These are phyloP conservation scores for Debaryomyces maramus DNA, from an alignment of 805 yeast genomes.

Conservation along the genomic window DNA sequence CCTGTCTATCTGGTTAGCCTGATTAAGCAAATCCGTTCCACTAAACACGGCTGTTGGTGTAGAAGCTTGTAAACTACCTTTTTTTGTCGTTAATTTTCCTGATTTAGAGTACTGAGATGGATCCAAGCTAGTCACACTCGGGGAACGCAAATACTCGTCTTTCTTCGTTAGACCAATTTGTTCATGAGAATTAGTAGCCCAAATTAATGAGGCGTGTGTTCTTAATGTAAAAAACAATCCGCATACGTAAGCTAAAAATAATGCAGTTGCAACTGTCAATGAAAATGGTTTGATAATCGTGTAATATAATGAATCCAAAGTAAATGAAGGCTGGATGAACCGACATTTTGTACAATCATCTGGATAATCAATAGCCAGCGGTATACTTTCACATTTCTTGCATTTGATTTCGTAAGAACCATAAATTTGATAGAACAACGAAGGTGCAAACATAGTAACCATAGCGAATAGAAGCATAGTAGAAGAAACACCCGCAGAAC, in stretches of 20 bases:
- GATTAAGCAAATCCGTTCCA: neutral
- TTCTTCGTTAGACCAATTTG: conserved; percentile 20
- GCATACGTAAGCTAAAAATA: conserved; percentile 80
- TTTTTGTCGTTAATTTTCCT: neutral
- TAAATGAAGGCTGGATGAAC: conserved; percentile 73
- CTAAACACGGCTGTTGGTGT: neutral
- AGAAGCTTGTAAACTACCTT: neutral
- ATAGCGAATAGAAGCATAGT: conserved; percentile 92
- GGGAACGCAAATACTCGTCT: conserved; percentile 32
- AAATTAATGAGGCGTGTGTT: conserved; percentile 94
- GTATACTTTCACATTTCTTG: conserved; percentile 44
- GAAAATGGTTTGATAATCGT: conserved; percentile 80
- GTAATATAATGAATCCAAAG: conserved; percentile 64
- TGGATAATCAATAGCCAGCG: conserved; percentile 7
- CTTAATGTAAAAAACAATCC: conserved; percentile 92
- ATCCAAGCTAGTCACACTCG: conserved; percentile 38
- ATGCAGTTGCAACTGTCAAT: conserved; percentile 70
- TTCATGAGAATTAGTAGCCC: conserved; percentile 62
- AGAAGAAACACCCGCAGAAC: conserved; percentile 95
- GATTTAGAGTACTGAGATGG: conserved; percentile 11
- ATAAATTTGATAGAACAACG: conserved; percentile 83
- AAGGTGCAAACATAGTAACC: conserved; percentile 89
- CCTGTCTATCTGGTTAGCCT: neutral
- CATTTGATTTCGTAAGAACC: conserved; percentile 84
- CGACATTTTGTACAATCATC: conserved; percentile 68